Base-by-base conservation (phyloP, 2,329 filamentous ascomycete species). In the Colletotrichum theobromicola region DNA sequence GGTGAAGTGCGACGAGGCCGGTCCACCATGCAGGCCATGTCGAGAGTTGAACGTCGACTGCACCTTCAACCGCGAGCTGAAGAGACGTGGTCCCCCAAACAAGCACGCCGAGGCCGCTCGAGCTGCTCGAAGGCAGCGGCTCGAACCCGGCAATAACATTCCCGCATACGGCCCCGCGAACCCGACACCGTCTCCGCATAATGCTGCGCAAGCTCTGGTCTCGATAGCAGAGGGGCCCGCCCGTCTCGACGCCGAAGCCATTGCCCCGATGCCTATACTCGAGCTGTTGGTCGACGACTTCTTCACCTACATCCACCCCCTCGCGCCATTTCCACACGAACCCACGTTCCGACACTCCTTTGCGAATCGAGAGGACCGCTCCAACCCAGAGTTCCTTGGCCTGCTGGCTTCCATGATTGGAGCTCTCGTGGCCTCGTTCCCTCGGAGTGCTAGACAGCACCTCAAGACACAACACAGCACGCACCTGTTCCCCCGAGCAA, bases 241-340 rank as follows among this genome's bases (percentile, higher is more conserved):
- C 3, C 80, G 83, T n/a, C 80, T 91, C 16, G 89, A 91, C 74
- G 90, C 92, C 62, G 94, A 96, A 80, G 87, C 90, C 3, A 95
- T 96, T 75, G 94, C 93, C 53, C 92, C 94, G 0, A 87, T 93
- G 82, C 89, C 90, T 9, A 91, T 93, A 13, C 85, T 96, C 67
- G 89, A 93, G 78, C 88, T 93, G 3, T 87, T 95, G 18, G 90
- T 96, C 72, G 93, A 95, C 81, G 94, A 96, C 84, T 96, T 94
- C 87, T 96, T 95, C 84, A 95, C 93, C 21, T 95, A 95, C 81
- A 93, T 95, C 67, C 93, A 95, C 78, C 94, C 94, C 2, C 88
- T 96, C 10, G 91, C 90, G 72, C 94, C 94, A 0, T 95, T 96
- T 72, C 94, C 94, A 0, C 94, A 96, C 82, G 93, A 95, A 80